Evolutionary conservation across 2,329 filamentous ascomycete species (phyloP).

Genomic region (Macrophomina tecta): DNA sequence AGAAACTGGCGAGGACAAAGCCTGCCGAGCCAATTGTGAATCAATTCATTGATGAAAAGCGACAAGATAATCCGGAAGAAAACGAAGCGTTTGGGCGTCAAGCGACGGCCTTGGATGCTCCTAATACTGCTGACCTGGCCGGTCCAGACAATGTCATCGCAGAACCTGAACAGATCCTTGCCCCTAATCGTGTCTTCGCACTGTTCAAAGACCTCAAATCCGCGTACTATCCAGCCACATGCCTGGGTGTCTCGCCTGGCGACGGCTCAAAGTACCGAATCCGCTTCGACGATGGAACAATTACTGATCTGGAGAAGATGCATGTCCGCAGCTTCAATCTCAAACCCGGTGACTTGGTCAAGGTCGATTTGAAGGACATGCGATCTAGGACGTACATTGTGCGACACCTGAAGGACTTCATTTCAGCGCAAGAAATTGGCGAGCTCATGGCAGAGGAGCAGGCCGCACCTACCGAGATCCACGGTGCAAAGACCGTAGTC

Average conservation of each 20-base stretch:
- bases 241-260: slow-evolving; percentile 53
- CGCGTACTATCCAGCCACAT: slow-evolving; percentile 67
- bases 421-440: slow-evolving; percentile 19
- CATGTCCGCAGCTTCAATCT: slow-evolving; percentile 53
- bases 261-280: slow-evolving; percentile 50
- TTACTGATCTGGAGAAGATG: slow-evolving; percentile 47
- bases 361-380: slow-evolving; percentile 53
- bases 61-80: neutral
- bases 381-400: slow-evolving; percentile 53
- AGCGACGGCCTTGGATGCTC: neutral
- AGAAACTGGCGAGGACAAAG: neutral
- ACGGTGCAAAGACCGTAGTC: slow-evolving; percentile 48
- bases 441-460: slow-evolving; percentile 35
- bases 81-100: neutral
- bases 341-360: slow-evolving; percentile 52
- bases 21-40: neutral
- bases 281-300: slow-evolving; percentile 56
- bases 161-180: slow-evolving; percentile 37
- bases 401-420: slow-evolving; percentile 49
- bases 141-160: neutral
- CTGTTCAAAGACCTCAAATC: slow-evolving; percentile 62
- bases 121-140: neutral
- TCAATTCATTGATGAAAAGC: neutral
- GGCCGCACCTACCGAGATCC: slow-evolving; percentile 48
- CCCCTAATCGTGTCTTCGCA: slow-evolving; percentile 63